Conservation (phyloP, 257 asterid genomes). For the Henckelia pumila region DNA sequence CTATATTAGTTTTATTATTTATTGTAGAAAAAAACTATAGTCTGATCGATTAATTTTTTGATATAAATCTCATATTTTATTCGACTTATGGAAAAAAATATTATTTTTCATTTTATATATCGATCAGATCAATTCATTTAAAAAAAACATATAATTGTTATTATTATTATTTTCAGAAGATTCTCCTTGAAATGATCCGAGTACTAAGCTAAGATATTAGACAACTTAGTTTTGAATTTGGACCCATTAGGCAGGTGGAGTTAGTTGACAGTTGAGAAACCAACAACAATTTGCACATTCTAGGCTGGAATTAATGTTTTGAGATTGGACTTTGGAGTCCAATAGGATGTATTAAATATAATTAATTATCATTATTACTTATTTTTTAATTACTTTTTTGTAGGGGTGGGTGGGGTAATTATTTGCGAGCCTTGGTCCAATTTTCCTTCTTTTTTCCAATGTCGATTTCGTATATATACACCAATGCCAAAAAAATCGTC, state of each 20-base stretch:
- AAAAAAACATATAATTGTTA: too few relatives aligned
- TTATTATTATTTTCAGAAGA: too few relatives aligned
- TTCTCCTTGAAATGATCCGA: slow-evolving; percentile 2
- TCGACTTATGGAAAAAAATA: too few relatives aligned
- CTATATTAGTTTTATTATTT: too few relatives aligned
- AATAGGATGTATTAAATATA: not conserved
- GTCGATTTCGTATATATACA: not conserved
- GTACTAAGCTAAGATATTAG: not conserved
- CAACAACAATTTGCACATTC: not conserved
- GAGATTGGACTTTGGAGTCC: not conserved
- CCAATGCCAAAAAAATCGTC: not conserved
- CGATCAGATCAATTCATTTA: too few relatives aligned
- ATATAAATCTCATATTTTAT: too few relatives aligned
- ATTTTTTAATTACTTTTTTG: too few relatives aligned
- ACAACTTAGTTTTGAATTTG: slow-evolving; percentile 1
- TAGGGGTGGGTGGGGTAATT: too few relatives aligned
- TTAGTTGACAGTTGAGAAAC: not conserved
- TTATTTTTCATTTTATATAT: too few relatives aligned
- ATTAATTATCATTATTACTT: too few relatives aligned
- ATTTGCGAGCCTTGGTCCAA: not conserved
- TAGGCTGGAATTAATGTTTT: not conserved
- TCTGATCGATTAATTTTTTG: too few relatives aligned
- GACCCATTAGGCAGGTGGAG: not conserved
- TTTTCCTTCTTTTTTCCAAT: not conserved
- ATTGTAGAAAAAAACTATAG: too few relatives aligned